Conservation (phyloP, 306 rosid genomes). For the Vigna hirtella region DNA sequence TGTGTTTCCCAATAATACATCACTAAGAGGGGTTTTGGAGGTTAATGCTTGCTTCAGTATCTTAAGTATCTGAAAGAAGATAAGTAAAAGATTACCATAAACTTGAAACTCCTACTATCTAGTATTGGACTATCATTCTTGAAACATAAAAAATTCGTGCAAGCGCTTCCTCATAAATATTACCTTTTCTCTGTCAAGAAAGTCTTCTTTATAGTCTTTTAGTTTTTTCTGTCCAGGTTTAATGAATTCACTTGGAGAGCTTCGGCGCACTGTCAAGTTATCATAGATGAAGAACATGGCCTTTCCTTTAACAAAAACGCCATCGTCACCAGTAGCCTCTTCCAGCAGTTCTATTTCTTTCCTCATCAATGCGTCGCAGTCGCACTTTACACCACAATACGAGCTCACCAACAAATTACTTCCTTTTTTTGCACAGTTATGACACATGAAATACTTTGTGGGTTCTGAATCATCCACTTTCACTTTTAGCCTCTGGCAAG, state of each 20-base stretch:
- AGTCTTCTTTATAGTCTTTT: fast-evolving
- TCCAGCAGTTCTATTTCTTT: not conserved
- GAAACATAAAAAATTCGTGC: no score
- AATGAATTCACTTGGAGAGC: not conserved
- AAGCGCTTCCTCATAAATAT: no score
- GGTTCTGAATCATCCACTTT: not conserved
- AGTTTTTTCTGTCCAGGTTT: not conserved
- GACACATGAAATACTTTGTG: not conserved
- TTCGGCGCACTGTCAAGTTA: not conserved
- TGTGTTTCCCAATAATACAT: constrained; percentile 30
- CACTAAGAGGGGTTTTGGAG: constrained; percentile 37
- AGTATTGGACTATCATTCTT: no score
- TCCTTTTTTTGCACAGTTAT: not conserved
- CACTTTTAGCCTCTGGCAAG: not conserved
- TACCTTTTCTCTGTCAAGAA: not conserved
- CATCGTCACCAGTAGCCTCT: not conserved
- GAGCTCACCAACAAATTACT: not conserved
- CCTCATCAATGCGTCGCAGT: not conserved
- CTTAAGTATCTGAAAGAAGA: not conserved
- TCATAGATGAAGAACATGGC: not conserved
- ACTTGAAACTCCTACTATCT: no score
- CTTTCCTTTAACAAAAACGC: not conserved
- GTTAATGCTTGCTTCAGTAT: constrained; percentile 5
- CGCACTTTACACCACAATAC: not conserved
- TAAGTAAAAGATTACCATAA: no score